A percentile compares a stretch with the other conserved stretches of the same genome.
These are phyloP conservation scores for Dimargaris verticillata DNA, from an alignment of 192 early-diverging fungal species.

Conservation along the genomic window DNA sequence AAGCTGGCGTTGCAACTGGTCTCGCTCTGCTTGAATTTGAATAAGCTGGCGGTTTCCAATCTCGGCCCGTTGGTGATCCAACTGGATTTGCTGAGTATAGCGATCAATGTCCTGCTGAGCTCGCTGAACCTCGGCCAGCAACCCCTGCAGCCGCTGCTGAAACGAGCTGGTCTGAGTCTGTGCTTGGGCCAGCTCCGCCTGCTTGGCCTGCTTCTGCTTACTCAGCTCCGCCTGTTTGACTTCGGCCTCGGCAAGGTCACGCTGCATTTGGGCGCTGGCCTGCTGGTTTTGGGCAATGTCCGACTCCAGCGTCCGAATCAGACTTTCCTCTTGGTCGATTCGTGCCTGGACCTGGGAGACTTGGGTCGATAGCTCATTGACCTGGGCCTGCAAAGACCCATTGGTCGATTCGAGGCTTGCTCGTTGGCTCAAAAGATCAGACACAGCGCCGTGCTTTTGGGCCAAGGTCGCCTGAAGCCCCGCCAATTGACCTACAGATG, in stretches of 20 bases:
- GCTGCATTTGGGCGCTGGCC: not conserved
- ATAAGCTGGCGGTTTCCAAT: constrained; percentile 4
- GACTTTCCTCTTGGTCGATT: not conserved
- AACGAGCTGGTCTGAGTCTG: constrained; percentile 15
- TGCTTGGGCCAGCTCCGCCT: not conserved
- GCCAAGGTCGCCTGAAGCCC: not conserved
- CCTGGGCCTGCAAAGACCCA: not conserved
- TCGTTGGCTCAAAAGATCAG: constrained; percentile 3
- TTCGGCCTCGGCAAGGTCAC: not conserved
- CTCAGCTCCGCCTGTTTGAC: not conserved
- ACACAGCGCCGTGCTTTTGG: constrained; percentile 6
- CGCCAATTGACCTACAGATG: not conserved
- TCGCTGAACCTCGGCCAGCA: constrained; percentile 20
- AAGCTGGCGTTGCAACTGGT: constrained; percentile 16
- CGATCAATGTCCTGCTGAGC: constrained; percentile 25
- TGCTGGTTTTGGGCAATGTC: not conserved
- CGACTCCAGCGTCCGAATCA: not conserved
- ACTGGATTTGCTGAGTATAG: constrained; percentile 18
- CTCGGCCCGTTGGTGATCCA: constrained; percentile 4
- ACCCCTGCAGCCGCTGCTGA: constrained; percentile 22
- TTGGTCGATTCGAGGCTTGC: not conserved
- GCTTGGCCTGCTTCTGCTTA: not conserved
- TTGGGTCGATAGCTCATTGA: constrained; percentile 1
- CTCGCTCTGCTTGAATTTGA: constrained; percentile 7
- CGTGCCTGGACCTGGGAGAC: not conserved